A percentile compares a stretch with the other conserved stretches of the same genome.
These are phyloP conservation scores for Plasmopara muralis DNA, from an alignment of 352 stramenopile genomes.

Conservation along the genomic window DNA sequence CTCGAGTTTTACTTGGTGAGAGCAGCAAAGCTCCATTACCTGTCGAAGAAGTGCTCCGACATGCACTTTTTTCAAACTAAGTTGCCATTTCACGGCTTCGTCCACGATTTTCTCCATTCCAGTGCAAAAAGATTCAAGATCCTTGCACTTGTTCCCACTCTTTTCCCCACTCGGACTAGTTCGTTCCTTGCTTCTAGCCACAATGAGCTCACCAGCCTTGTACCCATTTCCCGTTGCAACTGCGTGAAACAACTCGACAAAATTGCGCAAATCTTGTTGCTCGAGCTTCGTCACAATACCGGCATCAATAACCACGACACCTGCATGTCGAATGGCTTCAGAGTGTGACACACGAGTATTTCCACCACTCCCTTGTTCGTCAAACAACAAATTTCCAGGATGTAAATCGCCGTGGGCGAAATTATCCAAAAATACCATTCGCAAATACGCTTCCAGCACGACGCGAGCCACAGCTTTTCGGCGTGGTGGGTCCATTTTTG, in stretches of 20 bases:
- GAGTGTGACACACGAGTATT: slow-evolving; percentile 15
- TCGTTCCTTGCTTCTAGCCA: slow-evolving; percentile 48
- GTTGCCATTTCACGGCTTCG: slow-evolving; percentile 51
- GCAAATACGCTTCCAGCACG: slow-evolving; percentile 83
- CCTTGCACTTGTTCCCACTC: slow-evolving; percentile 42
- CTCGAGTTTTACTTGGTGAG: slow-evolving; percentile 91
- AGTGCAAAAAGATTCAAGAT: slow-evolving; percentile 63
- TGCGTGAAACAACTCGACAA: slow-evolving; percentile 83
- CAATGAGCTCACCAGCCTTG: slow-evolving; percentile 70
- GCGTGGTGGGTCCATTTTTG: slow-evolving; percentile 36
- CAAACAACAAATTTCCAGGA: slow-evolving; percentile 87
- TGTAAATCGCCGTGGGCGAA: slow-evolving; percentile 93
- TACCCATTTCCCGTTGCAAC: slow-evolving; percentile 77
- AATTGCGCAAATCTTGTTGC: slow-evolving; percentile 67
- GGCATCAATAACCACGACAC: slow-evolving; percentile 74
- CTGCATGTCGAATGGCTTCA: slow-evolving; percentile 22
- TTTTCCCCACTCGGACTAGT: slow-evolving; percentile 22
- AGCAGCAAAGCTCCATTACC: slow-evolving; percentile 88
- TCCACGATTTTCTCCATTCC: slow-evolving; percentile 71
- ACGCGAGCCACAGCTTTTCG: slow-evolving; percentile 65
- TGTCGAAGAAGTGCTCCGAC: slow-evolving; percentile 62
- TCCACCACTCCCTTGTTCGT: slow-evolving; percentile 19
- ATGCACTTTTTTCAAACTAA: slow-evolving; percentile 69
- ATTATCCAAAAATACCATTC: slow-evolving; percentile 96
- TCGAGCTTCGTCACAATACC: slow-evolving; percentile 82